phyloP scores from a whole-genome alignment of 148 eudicot species.

The Beta vulgaris region DNA sequence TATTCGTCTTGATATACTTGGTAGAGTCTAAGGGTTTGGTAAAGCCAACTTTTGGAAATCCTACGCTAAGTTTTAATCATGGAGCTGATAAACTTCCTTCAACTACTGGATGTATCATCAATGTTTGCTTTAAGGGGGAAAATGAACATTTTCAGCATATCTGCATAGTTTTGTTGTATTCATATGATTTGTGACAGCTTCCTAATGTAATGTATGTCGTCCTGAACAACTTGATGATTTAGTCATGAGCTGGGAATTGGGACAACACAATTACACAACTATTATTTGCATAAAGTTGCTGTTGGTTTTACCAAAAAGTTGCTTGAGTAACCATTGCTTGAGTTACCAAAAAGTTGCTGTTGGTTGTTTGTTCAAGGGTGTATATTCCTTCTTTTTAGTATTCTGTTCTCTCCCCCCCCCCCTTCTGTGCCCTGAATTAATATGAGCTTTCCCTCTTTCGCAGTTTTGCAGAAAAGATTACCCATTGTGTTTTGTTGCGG shows the following conservation, averaged over 20 bases:
- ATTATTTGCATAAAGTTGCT: background rate
- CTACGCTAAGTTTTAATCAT: background rate
- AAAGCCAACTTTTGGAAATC: background rate
- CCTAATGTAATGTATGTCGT: background rate
- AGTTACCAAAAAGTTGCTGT: background rate
- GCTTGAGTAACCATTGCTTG: background rate
- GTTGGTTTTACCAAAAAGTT: background rate
- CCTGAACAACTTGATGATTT: too few relatives aligned
- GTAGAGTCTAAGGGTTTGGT: background rate
- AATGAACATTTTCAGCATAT: background rate
- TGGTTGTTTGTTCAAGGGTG: background rate
- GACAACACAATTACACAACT: too few relatives aligned
- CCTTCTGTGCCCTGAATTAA: background rate
- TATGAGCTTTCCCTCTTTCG: constrained; percentile 19
- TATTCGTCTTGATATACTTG: background rate
- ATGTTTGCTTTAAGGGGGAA: background rate
- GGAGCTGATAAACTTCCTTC: background rate
- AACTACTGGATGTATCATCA: background rate
- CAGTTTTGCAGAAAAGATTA: constrained; percentile 54
- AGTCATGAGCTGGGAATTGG: too few relatives aligned
- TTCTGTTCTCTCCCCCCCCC: background rate
- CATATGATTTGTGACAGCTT: background rate
- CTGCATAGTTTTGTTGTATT: background rate
- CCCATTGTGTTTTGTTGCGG: constrained; percentile 63
- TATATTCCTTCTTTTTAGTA: constrained; percentile 14